Evolutionary conservation across 2,329 filamentous ascomycete species (phyloP), one percentile per base, ranked within the genome.

Genomic region (Aureobasidium sp.): DNA sequence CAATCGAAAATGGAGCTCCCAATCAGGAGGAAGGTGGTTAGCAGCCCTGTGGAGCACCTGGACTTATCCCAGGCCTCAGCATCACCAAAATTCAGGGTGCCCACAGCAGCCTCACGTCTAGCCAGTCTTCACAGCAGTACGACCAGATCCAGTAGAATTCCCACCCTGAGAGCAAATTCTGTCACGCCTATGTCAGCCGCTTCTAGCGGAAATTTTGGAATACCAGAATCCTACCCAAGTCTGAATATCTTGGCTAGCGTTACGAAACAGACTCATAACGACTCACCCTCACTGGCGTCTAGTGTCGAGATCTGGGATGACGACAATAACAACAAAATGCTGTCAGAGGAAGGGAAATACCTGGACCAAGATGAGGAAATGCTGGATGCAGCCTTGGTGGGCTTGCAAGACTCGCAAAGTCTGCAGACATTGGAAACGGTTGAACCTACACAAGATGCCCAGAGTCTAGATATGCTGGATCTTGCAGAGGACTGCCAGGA

Each of bases 1-100:
- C 70, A 73, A 57, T 72, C 67, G 17, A 69, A 71, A 46, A 65
- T 73, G 24, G 65, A 63, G 37, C 59, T 72, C 37, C 56, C 36
- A 0, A 62, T 65, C 15, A 67, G 53, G 12, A 71, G 69, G 63
- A 67, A 44, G n/a, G 32, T 39, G 10, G 13, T 32, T 8, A 32
- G 29, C 20, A 26, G 13, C 7, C 26, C 44, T 43, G 46, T 60
- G 5, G 57, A 60, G 36, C 46, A 51, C 46, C 34, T 60, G 1
- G 57, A 60, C 20, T n/a, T 60, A 10, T 51, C 57, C 12, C 57
- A 60, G 20, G 13, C 43, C 3, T 8, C 43, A 20, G 12, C 24
- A 10, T 9, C 43, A 2, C 36, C 9, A 24, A 34, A 43, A 3
- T 27, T 5, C 46, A 60, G 32, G 15, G n/a, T 37, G 8, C 15